Evolutionary conservation across 306 rosid genomes (phyloP).

Genomic region (Canavalia gladiata): DNA sequence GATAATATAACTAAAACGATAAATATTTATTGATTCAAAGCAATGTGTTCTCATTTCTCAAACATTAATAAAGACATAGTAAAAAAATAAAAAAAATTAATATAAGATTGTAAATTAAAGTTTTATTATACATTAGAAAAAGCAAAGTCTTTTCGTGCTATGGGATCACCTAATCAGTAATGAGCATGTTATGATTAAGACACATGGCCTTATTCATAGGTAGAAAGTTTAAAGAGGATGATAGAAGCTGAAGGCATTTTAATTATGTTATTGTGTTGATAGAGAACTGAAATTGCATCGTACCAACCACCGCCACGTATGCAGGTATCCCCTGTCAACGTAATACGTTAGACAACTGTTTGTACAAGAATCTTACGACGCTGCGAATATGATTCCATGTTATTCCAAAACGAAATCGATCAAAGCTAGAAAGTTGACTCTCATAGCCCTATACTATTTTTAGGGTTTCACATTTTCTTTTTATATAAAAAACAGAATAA

Average conservation of each 20-base stretch:
- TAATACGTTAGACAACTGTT: neutral
- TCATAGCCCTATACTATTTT: neutral
- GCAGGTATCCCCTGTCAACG: neutral
- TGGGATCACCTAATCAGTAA: neutral
- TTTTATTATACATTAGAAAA: too few relatives aligned
- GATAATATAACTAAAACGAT: neutral
- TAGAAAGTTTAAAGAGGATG: too few relatives aligned
- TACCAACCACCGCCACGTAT: neutral
- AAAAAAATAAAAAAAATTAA: too few relatives aligned
- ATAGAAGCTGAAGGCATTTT: neutral
- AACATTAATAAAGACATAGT: too few relatives aligned
- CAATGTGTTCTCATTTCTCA: neutral
- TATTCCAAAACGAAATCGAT: neutral
- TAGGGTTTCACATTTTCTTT: neutral
- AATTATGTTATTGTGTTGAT: neutral
- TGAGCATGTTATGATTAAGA: conserved; percentile 1
- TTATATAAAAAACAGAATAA: too few relatives aligned
- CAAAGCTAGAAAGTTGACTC: neutral
- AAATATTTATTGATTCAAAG: neutral
- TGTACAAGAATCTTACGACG: neutral
- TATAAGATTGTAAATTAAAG: too few relatives aligned
- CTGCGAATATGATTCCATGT: neutral
- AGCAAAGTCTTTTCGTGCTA: neutral
- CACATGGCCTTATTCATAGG: neutral
- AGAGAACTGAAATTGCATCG: neutral